A percentile compares a stretch with the other conserved stretches of the same genome.
These are phyloP conservation scores for Alloteropsis semialata DNA, from an alignment of 176 grass and related monocot genomes.

Conservation along the genomic window DNA sequence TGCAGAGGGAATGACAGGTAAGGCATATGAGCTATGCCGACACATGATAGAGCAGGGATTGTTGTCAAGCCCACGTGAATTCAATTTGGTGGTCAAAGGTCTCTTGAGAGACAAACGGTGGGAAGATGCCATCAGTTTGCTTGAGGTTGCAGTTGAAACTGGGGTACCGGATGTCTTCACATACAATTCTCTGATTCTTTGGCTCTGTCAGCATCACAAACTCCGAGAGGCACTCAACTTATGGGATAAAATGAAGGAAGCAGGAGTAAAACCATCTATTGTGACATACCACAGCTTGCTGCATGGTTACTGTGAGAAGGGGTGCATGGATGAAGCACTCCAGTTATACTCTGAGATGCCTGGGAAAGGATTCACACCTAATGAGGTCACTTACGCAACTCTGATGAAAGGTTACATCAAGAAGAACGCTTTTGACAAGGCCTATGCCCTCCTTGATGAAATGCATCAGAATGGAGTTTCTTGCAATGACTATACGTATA, in stretches of 20 bases:
- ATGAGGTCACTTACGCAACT: slow-evolving; percentile 66
- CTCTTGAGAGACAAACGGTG: slow-evolving; percentile 58
- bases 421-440: slow-evolving; percentile 52
- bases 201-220: slow-evolving; percentile 51
- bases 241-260: slow-evolving; percentile 64
- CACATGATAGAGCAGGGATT: slow-evolving; percentile 67
- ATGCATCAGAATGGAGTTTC: slow-evolving; percentile 61
- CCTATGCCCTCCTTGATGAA: slow-evolving; percentile 48
- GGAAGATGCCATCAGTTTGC: slow-evolving; percentile 53
- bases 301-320: slow-evolving; percentile 58
- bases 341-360: slow-evolving; percentile 65
- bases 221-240: slow-evolving; percentile 52
- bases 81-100: slow-evolving; percentile 57
- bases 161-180: slow-evolving; percentile 48
- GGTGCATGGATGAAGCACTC: slow-evolving; percentile 61
- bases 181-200: slow-evolving; percentile 61
- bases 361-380: slow-evolving; percentile 54
- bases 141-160: slow-evolving; percentile 42
- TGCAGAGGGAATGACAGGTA: slow-evolving; percentile 49
- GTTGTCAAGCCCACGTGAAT: slow-evolving; percentile 25
- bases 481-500: slow-evolving; percentile 67
- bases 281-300: slow-evolving; percentile 62
- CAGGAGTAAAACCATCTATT: slow-evolving; percentile 56
- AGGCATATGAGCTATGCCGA: slow-evolving; percentile 52
- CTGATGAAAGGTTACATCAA: slow-evolving; percentile 65